A percentile compares a stretch with the other conserved stretches of the same genome.
Evolutionary conservation across 164 flowering plant species (phyloP).

Genomic region (Chimonanthus praecox): DNA sequence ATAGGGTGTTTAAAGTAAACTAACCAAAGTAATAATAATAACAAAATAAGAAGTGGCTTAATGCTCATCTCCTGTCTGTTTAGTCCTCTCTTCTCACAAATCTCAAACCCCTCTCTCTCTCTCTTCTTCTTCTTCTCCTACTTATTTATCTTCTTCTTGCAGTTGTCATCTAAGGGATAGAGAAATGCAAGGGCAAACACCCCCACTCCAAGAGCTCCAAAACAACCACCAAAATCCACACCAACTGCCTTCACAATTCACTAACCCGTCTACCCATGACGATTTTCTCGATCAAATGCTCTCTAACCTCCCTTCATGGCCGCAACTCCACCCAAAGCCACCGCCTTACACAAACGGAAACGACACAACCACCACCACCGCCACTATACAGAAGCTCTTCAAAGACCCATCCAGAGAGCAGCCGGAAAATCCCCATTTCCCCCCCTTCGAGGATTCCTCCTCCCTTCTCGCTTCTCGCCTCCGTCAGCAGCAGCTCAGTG

Average conservation of each 20-base stretch:
- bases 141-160: neutral
- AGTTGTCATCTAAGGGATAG: neutral
- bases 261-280: conserved; percentile 36
- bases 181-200: conserved; percentile 9
- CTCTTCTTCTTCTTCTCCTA: neutral
- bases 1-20: neutral
- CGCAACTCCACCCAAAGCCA: conserved; percentile 27
- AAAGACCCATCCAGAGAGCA: conserved; percentile 6
- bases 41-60: neutral
- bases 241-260: conserved; percentile 20
- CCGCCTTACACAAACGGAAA: conserved; percentile 21
- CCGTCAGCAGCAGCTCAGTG: conserved; percentile 51
- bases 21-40: neutral
- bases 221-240: conserved; percentile 11
- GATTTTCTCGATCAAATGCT: conserved; percentile 91
- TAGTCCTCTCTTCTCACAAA: neutral
- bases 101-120: neutral
- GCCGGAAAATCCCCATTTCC: conserved; percentile 8
- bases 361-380: conserved; percentile 7
- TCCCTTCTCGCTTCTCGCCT: conserved; percentile 53
- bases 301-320: conserved; percentile 39
- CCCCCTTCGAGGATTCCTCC: conserved; percentile 42
- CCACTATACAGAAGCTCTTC: conserved; percentile 14
- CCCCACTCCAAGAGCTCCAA: conserved; percentile 1
- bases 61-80: too few relatives aligned